Conservation (phyloP, 1,284 basidiomycete genomes). For the Golubevia pallescens region DNA sequence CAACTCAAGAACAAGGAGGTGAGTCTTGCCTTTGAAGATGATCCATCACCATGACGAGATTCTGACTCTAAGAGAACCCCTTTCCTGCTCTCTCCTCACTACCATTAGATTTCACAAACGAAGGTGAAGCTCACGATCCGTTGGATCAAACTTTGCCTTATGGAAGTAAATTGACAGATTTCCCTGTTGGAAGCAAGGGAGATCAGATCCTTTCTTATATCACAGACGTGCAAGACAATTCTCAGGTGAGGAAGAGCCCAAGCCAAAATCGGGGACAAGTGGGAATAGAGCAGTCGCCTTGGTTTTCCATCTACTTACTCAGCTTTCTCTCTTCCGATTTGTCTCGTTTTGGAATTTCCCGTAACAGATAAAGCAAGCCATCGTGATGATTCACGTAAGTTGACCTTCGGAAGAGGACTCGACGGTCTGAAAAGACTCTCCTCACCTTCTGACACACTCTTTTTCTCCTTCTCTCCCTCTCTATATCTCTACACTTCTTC, state of each 20-base stretch:
- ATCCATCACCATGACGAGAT: too few species aligned
- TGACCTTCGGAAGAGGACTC: constrained; percentile 16
- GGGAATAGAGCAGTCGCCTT: too few species aligned
- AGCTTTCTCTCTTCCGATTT: too few species aligned
- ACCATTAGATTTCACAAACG: constrained; percentile 11
- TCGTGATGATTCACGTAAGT: constrained; percentile 58
- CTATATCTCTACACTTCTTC: too few species aligned
- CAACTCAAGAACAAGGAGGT: too few species aligned
- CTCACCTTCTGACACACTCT: background rate
- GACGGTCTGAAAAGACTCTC: background rate
- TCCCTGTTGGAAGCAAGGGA: constrained; percentile 23
- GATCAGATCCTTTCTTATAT: constrained; percentile 39
- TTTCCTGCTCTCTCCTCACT: constrained; percentile 1
- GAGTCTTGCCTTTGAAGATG: too few species aligned
- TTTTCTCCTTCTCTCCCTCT: too few species aligned
- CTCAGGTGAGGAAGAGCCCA: constrained; percentile 3
- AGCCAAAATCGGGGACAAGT: too few species aligned
- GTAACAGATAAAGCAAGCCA: constrained; percentile 27
- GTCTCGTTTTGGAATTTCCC: too few species aligned
- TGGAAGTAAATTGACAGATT: constrained; percentile 25
- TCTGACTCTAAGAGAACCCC: too few species aligned
- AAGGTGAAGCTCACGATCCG: constrained; percentile 23
- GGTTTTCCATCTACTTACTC: too few species aligned
- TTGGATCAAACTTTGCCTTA: constrained; percentile 21
- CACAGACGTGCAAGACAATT: constrained; percentile 21